Evolutionary conservation across 176 grass and related monocot species (phyloP).

Genomic region (Miscanthus lutarioriparius): DNA sequence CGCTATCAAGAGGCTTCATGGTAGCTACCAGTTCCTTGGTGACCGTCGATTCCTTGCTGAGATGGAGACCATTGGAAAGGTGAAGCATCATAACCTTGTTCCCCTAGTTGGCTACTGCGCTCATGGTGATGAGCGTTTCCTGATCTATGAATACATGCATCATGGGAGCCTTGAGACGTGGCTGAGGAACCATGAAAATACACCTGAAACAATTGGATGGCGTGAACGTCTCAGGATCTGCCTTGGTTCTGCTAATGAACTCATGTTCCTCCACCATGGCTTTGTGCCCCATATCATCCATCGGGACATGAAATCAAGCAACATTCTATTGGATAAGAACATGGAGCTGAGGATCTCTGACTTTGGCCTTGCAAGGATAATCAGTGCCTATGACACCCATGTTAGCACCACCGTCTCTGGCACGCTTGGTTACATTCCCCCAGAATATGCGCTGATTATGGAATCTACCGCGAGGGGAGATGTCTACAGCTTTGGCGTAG

Average conservation of each 20-base stretch:
- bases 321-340: slow-evolving; percentile 68
- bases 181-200: slow-evolving; percentile 54
- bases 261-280: slow-evolving; percentile 82
- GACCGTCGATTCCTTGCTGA: slow-evolving; percentile 79
- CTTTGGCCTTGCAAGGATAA: slow-evolving; percentile 84
- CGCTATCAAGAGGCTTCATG: slow-evolving; percentile 77
- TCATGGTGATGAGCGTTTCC: slow-evolving; percentile 55
- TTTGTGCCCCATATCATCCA: slow-evolving; percentile 86
- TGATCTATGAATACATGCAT: slow-evolving; percentile 87
- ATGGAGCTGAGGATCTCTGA: slow-evolving; percentile 72
- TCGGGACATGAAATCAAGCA: slow-evolving; percentile 88
- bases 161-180: slow-evolving; percentile 74
- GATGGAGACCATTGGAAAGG: slow-evolving; percentile 93
- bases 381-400: slow-evolving; percentile 82
- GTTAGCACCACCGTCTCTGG: slow-evolving; percentile 81
- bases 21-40: slow-evolving; percentile 46
- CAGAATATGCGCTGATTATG: slow-evolving; percentile 78
- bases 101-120: slow-evolving; percentile 76
- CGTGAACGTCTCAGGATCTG: slow-evolving; percentile 66
- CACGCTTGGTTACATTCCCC: slow-evolving; percentile 84
- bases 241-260: slow-evolving; percentile 62
- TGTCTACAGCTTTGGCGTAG: slow-evolving; percentile 79
- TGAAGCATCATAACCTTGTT: slow-evolving; percentile 82
- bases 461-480: slow-evolving; percentile 63
- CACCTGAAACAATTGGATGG: slow-evolving; percentile 59